phyloP scores from a whole-genome alignment of 2,329 filamentous ascomycete species.

The Plenodomus biglobosus region DNA sequence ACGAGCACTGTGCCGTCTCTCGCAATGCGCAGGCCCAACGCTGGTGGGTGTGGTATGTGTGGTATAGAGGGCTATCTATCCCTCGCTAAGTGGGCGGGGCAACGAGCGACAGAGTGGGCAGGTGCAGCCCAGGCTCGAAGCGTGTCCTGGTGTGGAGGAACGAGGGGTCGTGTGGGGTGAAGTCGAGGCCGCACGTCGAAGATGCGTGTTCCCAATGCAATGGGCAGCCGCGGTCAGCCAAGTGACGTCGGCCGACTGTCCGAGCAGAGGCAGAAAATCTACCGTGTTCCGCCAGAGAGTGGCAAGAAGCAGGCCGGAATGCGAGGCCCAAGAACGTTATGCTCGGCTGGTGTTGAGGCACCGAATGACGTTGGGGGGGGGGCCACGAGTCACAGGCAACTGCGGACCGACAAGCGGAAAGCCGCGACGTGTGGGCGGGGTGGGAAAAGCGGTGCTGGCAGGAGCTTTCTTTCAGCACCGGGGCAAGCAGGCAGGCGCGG shows the following conservation, averaged over 20 bases:
- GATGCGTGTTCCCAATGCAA: slow-evolving; percentile 29
- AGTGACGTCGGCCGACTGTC: slow-evolving; percentile 29
- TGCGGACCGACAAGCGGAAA: slow-evolving; percentile 25
- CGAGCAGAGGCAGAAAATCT: slow-evolving; percentile 3
- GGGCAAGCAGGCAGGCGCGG: slow-evolving; percentile 3
- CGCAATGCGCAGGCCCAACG: background rate
- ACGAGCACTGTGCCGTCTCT: slow-evolving; percentile 1
- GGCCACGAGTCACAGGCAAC: slow-evolving; percentile 29
- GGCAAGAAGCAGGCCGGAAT: background rate
- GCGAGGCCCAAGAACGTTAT: slow-evolving; percentile 2
- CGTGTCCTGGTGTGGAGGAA: slow-evolving; percentile 9
- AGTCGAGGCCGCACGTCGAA: slow-evolving; percentile 25
- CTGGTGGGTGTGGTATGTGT: slow-evolving; percentile 10
- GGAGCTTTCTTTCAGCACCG: too few relatives aligned
- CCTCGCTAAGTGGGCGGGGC: slow-evolving; percentile 5
- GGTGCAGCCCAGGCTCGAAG: background rate
- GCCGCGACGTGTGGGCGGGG: slow-evolving; percentile 10
- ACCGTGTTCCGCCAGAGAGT: background rate
- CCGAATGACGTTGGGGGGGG: slow-evolving; percentile 33
- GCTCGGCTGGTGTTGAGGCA: slow-evolving; percentile 17
- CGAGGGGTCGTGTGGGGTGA: slow-evolving; percentile 18
- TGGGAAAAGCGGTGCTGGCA: slow-evolving; percentile 10
- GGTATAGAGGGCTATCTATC: slow-evolving; percentile 11
- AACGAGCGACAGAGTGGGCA: background rate
- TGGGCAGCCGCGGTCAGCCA: slow-evolving; percentile 37